Evolutionary conservation across 768 basidiomycete genomes (phyloP), one percentile per base, ranked within the genome.

Genomic region (Mrakia hoshinonis): DNA sequence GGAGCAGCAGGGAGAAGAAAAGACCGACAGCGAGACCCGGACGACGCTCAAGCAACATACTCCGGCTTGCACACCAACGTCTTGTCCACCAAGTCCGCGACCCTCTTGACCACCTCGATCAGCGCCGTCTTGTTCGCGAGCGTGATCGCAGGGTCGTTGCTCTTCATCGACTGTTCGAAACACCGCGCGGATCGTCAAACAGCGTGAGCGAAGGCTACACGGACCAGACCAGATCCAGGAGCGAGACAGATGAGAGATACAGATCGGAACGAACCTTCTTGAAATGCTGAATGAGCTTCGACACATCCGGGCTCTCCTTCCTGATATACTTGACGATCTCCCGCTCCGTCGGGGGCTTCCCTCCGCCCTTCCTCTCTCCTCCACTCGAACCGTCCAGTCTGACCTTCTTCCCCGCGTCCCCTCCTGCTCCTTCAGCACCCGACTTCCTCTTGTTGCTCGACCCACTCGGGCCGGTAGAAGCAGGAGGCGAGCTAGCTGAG

Each of bases 241-340:
- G 49, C 5, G 20, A 26, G 12, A 22, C 29, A 22, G 20, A 47
- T 3, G 1, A n/a, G 26, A 22, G 2, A 26, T 10, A 36, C 6
- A 51, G 46, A 20, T n/a, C 4, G 3, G 18, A 43, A 67, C 71
- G 20, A 0, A 68, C 71, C 71, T 54, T 61, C 38, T 68, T 67
- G 58, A 67, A 72, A 48, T 72, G 71, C 58, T 63, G 67, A 47
- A 72, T 68, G n/a, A 72, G 26, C 65, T 67, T 46, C 18, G 46
- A 34, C 15, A 72, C 60, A 47, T 52, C 49, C 11, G 71, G 71
- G 26, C 26, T 58, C 2, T 47, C 20, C 34, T 47, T 49, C 6
- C 67, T 38, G 51, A 72, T 67, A 48, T 67, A 72, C 24, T 69
- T 60, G 58, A 69, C 34, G 58, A 69, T 62, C 54, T 60, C 68